phyloP scores from a whole-genome alignment of 2,329 filamentous ascomycete species.

The Colletotrichum echinochloae region DNA sequence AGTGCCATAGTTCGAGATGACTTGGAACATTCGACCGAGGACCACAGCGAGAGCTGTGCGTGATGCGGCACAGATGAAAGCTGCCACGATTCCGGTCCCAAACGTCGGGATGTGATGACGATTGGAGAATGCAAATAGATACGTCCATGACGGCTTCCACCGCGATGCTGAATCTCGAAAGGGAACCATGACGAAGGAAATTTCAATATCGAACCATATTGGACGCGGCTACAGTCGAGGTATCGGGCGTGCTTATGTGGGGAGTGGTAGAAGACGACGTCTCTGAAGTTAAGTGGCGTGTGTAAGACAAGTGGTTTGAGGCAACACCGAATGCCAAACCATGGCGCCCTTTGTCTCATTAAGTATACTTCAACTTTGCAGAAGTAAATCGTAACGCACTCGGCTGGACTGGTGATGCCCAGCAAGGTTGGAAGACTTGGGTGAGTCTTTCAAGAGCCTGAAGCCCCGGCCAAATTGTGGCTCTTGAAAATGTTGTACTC shows the following conservation, averaged over 20 bases:
- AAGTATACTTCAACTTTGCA: neutral
- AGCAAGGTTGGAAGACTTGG: too few relatives aligned
- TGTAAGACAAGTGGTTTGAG: neutral
- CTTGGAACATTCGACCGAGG: constrained; percentile 80
- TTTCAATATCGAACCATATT: neutral
- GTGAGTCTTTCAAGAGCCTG: neutral
- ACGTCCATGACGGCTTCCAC: constrained; percentile 48
- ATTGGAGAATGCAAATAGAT: constrained; percentile 81
- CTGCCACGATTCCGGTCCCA: constrained; percentile 64
- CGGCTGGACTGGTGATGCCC: neutral
- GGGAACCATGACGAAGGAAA: neutral
- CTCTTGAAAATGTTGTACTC: neutral
- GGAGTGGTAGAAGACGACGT: too few relatives aligned
- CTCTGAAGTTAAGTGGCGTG: neutral
- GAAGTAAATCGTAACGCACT: neutral
- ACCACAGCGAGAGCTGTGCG: constrained; percentile 76
- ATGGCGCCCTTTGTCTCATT: neutral
- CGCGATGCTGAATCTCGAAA: neutral
- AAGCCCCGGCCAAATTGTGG: neutral
- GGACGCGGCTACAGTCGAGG: neutral
- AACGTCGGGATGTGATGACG: constrained; percentile 68
- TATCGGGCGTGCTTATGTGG: neutral
- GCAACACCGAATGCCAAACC: neutral
- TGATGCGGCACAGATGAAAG: constrained; percentile 70
- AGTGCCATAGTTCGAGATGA: constrained; percentile 74